Evolutionary conservation across 768 basidiomycete species (phyloP).

Genomic region (Boletus sensibilis): DNA sequence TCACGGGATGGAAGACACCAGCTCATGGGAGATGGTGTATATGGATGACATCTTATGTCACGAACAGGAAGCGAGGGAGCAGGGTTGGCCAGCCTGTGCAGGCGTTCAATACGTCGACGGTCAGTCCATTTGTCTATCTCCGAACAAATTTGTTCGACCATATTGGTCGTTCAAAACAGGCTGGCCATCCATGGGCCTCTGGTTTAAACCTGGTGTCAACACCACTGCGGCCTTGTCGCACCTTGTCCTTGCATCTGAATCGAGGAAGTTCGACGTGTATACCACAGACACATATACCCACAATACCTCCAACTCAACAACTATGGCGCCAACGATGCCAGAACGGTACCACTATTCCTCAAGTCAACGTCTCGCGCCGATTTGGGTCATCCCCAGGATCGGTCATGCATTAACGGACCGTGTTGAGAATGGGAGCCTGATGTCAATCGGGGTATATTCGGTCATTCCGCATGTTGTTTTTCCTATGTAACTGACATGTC

Average conservation of each 20-base stretch:
- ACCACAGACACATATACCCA: constrained; percentile 14
- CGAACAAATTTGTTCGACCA: background rate
- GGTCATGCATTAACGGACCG: constrained; percentile 76
- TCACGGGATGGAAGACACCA: constrained; percentile 85
- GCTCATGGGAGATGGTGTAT: constrained; percentile 68
- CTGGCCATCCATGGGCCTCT: constrained; percentile 84
- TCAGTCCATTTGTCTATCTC: constrained; percentile 1
- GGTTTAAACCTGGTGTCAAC: constrained; percentile 64
- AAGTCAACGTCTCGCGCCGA: constrained; percentile 73
- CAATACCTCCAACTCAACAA: background rate
- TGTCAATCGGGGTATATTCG: constrained; percentile 65
- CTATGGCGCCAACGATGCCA: constrained; percentile 54
- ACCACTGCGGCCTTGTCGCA: constrained; percentile 49
- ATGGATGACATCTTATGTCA: constrained; percentile 53
- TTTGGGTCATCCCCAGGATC: constrained; percentile 77
- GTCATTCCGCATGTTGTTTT: background rate
- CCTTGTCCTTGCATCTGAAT: constrained; percentile 47
- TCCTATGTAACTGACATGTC: background rate
- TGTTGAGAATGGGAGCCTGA: constrained; percentile 47
- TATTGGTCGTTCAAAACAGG: constrained; percentile 46
- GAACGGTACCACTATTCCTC: constrained; percentile 70
- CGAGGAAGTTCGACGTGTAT: constrained; percentile 61
- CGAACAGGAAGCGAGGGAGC: constrained; percentile 1
- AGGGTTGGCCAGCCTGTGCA: constrained; percentile 16
- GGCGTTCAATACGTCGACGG: constrained; percentile 10